Percentiles rank a stretch among this genome's conserved stretches.
Evolutionary conservation across 768 basidiomycete species (phyloP).

Genomic region (Phlebiopsis flavidoalba): DNA sequence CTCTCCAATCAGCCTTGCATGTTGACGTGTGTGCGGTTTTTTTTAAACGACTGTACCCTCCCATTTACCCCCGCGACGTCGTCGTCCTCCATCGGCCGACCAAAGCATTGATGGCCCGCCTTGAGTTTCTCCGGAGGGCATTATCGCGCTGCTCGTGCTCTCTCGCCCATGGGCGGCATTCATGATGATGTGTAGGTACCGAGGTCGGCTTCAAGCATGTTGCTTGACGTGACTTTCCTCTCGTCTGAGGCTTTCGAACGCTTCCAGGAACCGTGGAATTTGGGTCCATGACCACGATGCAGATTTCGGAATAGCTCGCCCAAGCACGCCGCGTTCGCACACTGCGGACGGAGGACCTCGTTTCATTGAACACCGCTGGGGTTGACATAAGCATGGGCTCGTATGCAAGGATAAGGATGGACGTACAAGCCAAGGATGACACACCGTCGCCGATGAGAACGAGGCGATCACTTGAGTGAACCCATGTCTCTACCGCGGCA

Average conservation of each 20-base stretch:
- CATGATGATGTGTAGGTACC: slow-evolving; percentile 16
- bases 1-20: neutral
- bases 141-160: slow-evolving; percentile 11
- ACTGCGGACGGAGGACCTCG: slow-evolving; percentile 18
- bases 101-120: slow-evolving; percentile 11
- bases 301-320: slow-evolving; percentile 29
- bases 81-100: neutral
- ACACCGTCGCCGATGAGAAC: slow-evolving; percentile 28
- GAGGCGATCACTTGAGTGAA: slow-evolving; percentile 21
- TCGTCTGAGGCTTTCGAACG: slow-evolving; percentile 21
- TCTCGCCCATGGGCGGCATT: slow-evolving; percentile 18
- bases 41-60: neutral
- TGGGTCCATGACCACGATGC: slow-evolving; percentile 18
- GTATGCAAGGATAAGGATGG: neutral
- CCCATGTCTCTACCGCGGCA: slow-evolving; percentile 25
- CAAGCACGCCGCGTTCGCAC: slow-evolving; percentile 29
- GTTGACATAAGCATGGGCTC: neutral
- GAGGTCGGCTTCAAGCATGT: slow-evolving; percentile 15
- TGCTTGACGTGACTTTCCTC: slow-evolving; percentile 14
- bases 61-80: neutral
- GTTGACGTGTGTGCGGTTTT: neutral
- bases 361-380: slow-evolving; percentile 3
- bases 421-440: slow-evolving; percentile 27
- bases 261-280: slow-evolving; percentile 22
- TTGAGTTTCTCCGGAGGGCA: slow-evolving; percentile 2